Percentiles rank a stretch among this genome's conserved stretches.
These are phyloP conservation scores for Talaromyces sp. DNA, from an alignment of 2,329 filamentous ascomycete species.

Conservation along the genomic window DNA sequence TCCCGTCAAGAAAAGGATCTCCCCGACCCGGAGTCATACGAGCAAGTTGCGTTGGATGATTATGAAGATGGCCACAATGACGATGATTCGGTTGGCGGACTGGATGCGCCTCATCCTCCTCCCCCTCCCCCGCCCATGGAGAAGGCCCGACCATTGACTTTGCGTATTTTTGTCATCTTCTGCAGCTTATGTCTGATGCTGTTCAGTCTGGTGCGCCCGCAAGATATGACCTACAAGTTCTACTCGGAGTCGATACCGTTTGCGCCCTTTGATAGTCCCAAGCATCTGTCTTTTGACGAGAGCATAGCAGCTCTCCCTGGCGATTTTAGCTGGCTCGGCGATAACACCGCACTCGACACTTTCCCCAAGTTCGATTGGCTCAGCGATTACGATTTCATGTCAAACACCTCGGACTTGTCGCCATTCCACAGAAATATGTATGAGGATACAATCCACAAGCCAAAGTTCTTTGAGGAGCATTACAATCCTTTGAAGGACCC, in stretches of 20 bases:
- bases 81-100: neutral
- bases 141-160: neutral
- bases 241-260: slow-evolving; percentile 21
- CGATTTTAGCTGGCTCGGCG: slow-evolving; percentile 18
- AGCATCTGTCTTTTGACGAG: slow-evolving; percentile 5
- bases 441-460: neutral
- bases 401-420: slow-evolving; percentile 15
- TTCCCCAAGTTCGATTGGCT: slow-evolving; percentile 22
- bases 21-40: slow-evolving; percentile 16
- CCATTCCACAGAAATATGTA: slow-evolving; percentile 11
- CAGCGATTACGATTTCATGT: neutral
- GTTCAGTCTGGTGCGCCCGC: slow-evolving; percentile 18
- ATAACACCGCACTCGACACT: slow-evolving; percentile 10
- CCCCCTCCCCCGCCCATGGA: neutral
- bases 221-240: slow-evolving; percentile 14
- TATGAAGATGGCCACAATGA: slow-evolving; percentile 14
- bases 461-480: slow-evolving; percentile 5
- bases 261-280: slow-evolving; percentile 17
- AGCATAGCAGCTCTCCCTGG: slow-evolving; percentile 5
- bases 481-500: slow-evolving; percentile 18
- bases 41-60: slow-evolving; percentile 21
- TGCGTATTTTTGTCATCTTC: slow-evolving; percentile 7
- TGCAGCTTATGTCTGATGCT: neutral
- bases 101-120: neutral
- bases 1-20: neutral